A percentile compares a stretch with the other conserved stretches of the same genome.
Conservation (phyloP, 306 rosid species). For the Quercus berberidifolia region DNA sequence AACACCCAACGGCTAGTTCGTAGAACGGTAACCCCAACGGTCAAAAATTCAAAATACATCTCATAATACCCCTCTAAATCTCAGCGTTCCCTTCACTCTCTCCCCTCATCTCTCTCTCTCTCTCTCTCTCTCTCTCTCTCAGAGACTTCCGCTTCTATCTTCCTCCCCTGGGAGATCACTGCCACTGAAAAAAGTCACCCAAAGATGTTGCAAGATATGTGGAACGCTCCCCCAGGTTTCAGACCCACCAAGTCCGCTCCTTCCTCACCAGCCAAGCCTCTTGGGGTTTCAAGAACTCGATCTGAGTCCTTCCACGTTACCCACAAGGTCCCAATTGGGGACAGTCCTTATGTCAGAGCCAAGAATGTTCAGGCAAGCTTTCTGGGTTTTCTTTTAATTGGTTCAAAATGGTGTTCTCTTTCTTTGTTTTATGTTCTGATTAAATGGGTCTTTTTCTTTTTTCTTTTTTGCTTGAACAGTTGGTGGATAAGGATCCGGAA, state of each 20-base stretch:
- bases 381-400: neutral
- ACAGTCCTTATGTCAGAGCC: slow-evolving; percentile 92
- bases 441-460: neutral
- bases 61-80: slow-evolving; percentile 13
- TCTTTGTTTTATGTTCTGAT: neutral
- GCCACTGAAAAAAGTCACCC: neutral
- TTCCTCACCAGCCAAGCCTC: slow-evolving; percentile 92
- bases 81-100: neutral
- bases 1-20: slow-evolving; percentile 26
- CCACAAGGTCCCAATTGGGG: slow-evolving; percentile 87
- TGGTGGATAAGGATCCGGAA: slow-evolving; percentile 97
- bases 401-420: neutral
- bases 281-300: slow-evolving; percentile 59
- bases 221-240: slow-evolving; percentile 96
- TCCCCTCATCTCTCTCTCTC: neutral
- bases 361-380: slow-evolving; percentile 79
- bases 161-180: slow-evolving; percentile 2
- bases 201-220: slow-evolving; percentile 76
- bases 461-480: slow-evolving; percentile 29
- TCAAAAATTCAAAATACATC: slow-evolving; percentile 12
- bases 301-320: slow-evolving; percentile 80
- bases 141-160: neutral
- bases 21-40: slow-evolving; percentile 33
- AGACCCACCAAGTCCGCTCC: slow-evolving; percentile 96
- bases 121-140: neutral